These are phyloP conservation scores for Tulasnella sp. DNA, from an alignment of 768 basidiomycete genomes.

Conservation along the genomic window DNA sequence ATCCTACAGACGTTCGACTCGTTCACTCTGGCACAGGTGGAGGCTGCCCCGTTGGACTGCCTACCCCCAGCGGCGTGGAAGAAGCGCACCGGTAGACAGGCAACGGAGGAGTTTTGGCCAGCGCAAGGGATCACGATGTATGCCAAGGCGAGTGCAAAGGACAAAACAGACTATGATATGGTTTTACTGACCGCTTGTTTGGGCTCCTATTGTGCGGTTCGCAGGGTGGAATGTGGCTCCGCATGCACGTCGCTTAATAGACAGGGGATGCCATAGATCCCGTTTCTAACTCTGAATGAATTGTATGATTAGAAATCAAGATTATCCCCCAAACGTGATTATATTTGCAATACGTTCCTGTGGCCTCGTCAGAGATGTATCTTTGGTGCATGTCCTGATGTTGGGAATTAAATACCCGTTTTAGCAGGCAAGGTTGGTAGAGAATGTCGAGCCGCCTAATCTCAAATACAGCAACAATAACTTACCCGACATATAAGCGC, in stretches of 20 bases:
- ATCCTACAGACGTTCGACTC: slow-evolving; percentile 12
- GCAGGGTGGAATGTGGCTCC: slow-evolving; percentile 9
- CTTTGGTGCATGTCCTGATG: too few relatives aligned
- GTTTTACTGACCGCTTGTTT: not conserved
- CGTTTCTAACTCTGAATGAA: too few relatives aligned
- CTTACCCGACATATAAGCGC: too few relatives aligned
- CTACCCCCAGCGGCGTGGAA: slow-evolving; percentile 17
- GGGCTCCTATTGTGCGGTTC: too few relatives aligned
- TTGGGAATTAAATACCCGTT: too few relatives aligned
- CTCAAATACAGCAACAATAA: too few relatives aligned
- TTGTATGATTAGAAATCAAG: too few relatives aligned
- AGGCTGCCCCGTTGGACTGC: not conserved
- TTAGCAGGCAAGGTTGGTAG: too few relatives aligned
- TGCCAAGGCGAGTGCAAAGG: slow-evolving; percentile 9
- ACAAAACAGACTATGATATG: not conserved
- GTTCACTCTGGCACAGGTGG: slow-evolving; percentile 12
- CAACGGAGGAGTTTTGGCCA: slow-evolving; percentile 15
- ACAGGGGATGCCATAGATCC: not conserved
- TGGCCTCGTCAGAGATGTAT: too few relatives aligned
- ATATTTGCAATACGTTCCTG: too few relatives aligned
- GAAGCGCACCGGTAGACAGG: slow-evolving; percentile 1
- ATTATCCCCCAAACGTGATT: too few relatives aligned
- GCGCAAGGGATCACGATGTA: slow-evolving; percentile 5
- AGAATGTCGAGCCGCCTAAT: too few relatives aligned
- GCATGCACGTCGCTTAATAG: not conserved